Percentiles rank a stretch among this genome's conserved stretches.
Conservation (phyloP, 2,329 filamentous ascomycete species). For the Colletotrichum spinosum region DNA sequence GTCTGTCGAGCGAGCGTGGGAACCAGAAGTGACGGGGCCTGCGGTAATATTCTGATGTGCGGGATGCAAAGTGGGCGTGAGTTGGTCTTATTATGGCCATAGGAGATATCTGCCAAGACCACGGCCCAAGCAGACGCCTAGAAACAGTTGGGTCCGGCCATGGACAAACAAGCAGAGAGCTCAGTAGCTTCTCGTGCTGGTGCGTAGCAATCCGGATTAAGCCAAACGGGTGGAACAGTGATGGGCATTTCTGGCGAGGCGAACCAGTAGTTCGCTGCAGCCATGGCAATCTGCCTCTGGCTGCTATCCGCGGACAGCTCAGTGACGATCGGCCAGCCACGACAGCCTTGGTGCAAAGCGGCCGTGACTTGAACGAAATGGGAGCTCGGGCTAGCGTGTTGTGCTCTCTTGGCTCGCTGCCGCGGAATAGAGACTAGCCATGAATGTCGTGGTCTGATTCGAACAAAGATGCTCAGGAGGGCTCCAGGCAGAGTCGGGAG, state of each 20-base stretch:
- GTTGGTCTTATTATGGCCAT: constrained; percentile 14
- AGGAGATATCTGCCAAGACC: neutral
- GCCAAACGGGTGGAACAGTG: constrained; percentile 3
- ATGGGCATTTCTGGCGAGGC: constrained; percentile 1
- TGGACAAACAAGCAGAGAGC: constrained; percentile 1
- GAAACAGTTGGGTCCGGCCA: neutral
- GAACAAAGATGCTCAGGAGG: constrained; percentile 21
- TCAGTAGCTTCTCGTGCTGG: constrained; percentile 8
- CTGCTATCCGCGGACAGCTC: constrained; percentile 1
- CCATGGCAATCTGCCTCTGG: constrained; percentile 5
- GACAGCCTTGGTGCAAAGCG: constrained; percentile 9
- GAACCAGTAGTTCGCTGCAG: neutral
- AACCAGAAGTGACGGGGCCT: neutral
- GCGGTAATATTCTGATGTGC: neutral
- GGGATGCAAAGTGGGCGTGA: neutral
- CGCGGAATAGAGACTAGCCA: constrained; percentile 8
- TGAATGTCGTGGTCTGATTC: neutral
- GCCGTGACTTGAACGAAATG: constrained; percentile 1
- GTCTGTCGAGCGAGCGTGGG: constrained; percentile 1
- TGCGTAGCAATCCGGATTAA: constrained; percentile 30
- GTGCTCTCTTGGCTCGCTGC: neutral
- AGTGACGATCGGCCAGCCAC: constrained; percentile 8
- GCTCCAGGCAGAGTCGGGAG: constrained; percentile 13
- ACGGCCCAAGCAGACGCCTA: neutral
- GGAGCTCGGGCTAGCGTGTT: constrained; percentile 14